A percentile compares a stretch with the other conserved stretches of the same genome.
Conservation (phyloP, 192 early-diverging fungal genomes). For the Cladochytrium replicatum region DNA sequence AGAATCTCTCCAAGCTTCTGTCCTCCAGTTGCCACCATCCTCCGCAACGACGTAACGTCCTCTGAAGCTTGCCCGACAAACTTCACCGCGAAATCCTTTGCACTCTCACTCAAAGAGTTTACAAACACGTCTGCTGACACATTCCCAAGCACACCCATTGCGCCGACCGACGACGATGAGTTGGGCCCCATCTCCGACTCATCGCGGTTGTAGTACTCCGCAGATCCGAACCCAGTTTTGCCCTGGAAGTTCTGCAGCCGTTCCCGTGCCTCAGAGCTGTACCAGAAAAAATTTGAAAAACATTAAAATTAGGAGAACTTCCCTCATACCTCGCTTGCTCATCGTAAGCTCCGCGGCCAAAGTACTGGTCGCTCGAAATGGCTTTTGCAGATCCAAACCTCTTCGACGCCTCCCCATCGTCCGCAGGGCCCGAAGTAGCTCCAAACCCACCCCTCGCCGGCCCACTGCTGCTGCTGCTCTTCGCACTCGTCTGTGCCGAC, state of each 20-base stretch:
- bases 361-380: constrained; percentile 89
- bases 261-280: constrained; percentile 34
- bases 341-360: constrained; percentile 67
- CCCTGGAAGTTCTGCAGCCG: constrained; percentile 40
- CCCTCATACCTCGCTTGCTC: constrained; percentile 34
- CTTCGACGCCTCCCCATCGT: constrained; percentile 54
- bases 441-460: constrained; percentile 5
- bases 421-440: constrained; percentile 9
- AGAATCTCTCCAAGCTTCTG: constrained; percentile 36
- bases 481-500: no score
- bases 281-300: constrained; percentile 7
- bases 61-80: constrained; percentile 47
- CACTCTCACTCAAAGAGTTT: constrained; percentile 13
- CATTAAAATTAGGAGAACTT: neutral
- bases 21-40: constrained; percentile 29
- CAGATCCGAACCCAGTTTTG: constrained; percentile 41
- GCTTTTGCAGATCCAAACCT: constrained; percentile 74
- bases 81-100: constrained; percentile 38
- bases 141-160: constrained; percentile 13
- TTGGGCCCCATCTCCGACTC: constrained; percentile 17
- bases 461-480: no score
- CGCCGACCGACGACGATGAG: neutral
- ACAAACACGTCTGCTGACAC: no score
- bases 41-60: constrained; percentile 31
- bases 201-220: constrained; percentile 42